These are phyloP conservation scores for Globisporangium polare DNA, from an alignment of 352 stramenopile species.

Conservation along the genomic window DNA sequence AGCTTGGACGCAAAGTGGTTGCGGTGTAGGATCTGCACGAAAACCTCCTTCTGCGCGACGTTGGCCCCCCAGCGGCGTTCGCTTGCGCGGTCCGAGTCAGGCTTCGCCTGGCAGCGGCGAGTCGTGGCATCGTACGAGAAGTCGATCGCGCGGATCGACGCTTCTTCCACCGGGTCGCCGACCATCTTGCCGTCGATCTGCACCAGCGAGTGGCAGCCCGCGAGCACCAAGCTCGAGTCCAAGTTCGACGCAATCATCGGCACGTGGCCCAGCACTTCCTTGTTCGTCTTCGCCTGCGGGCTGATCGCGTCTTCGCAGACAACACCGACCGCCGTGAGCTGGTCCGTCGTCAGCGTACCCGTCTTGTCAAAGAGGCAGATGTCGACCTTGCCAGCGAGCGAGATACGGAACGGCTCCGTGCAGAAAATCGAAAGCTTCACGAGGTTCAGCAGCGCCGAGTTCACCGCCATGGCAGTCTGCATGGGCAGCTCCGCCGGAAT, in stretches of 20 bases:
- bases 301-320: conserved; percentile 71
- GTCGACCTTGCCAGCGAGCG: conserved; percentile 94
- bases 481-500: conserved; percentile 98
- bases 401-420: conserved; percentile 98
- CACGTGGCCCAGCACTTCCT: conserved; percentile 60
- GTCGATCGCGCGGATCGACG: conserved; percentile 95
- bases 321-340: conserved; percentile 93
- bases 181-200: conserved; percentile 95
- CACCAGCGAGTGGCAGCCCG: conserved; percentile 97
- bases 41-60: conserved; percentile 78
- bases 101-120: conserved; percentile 71
- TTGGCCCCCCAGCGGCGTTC: conserved; percentile 68
- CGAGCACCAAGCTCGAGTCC: conserved; percentile 77
- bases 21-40: conserved; percentile 90
- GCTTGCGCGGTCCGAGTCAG: conserved; percentile 57
- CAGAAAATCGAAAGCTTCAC: conserved; percentile 97
- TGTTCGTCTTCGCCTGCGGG: conserved; percentile 23
- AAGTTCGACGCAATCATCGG: conserved; percentile 84
- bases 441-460: conserved; percentile 93
- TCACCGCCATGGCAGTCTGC: conserved; percentile 97
- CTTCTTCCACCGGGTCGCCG: conserved; percentile 98
- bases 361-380: conserved; percentile 99
- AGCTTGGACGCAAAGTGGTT: conserved; percentile 96
- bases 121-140: conserved; percentile 84
- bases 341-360: conserved; percentile 97